phyloP scores from a whole-genome alignment of 2,329 filamentous ascomycete species.

The Conoideocrella luteorostrata region DNA sequence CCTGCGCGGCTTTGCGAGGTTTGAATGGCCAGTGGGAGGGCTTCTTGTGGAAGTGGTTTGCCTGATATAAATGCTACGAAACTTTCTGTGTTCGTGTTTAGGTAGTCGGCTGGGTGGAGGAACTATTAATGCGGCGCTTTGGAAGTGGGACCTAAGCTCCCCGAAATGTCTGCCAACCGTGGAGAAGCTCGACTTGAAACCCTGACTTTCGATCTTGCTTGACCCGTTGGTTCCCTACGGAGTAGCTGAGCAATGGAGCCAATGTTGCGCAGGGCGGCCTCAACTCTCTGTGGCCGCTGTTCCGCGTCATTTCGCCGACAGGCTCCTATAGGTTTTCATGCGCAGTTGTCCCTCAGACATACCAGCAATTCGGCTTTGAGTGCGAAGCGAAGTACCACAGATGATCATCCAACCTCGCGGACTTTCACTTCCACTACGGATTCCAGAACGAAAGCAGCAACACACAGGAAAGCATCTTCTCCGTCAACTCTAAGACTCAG shows the following conservation, averaged over 20 bases:
- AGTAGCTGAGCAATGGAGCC: conserved; percentile 29
- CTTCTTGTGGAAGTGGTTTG: conserved; percentile 7
- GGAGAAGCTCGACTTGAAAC: background rate
- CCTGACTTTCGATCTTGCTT: background rate
- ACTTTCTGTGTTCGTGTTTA: conserved; percentile 14
- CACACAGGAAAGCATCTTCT: conserved; percentile 16
- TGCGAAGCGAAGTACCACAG: conserved; percentile 13
- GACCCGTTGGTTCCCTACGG: background rate
- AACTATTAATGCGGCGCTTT: conserved; percentile 30
- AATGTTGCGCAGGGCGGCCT: conserved; percentile 32
- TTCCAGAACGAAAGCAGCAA: conserved; percentile 20
- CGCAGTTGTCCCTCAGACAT: conserved; percentile 19
- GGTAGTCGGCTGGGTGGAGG: conserved; percentile 21
- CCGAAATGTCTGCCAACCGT: conserved; percentile 6
- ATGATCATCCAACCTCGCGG: conserved; percentile 14
- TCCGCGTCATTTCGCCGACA: conserved; percentile 28
- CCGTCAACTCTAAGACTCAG: conserved; percentile 38
- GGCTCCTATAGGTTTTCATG: conserved; percentile 15
- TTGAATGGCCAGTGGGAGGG: conserved; percentile 19
- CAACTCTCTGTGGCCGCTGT: conserved; percentile 34
- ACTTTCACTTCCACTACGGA: conserved; percentile 25
- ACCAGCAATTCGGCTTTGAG: conserved; percentile 18
- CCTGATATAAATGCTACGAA: conserved; percentile 20
- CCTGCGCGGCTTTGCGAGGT: conserved; percentile 39
- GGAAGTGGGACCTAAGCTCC: conserved; percentile 23